phyloP scores from a whole-genome alignment of 495 filamentous ascomycete species.

The Cairneyella variabilis region DNA sequence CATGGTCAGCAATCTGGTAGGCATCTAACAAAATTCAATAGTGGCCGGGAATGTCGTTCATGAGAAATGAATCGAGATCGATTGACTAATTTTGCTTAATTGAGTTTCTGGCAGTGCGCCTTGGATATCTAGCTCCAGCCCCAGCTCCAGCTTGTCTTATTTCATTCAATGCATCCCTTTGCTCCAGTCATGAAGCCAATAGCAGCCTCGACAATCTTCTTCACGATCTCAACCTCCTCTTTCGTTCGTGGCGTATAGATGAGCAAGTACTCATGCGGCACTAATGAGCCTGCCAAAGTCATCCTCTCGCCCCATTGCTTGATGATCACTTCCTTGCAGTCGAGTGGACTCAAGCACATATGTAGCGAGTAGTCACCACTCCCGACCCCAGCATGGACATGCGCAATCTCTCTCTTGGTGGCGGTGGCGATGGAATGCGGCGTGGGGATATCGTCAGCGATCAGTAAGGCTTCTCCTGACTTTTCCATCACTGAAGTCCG shows the following conservation, averaged over 20 bases:
- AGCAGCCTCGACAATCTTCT: slow-evolving; percentile 18
- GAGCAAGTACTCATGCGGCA: slow-evolving; percentile 21
- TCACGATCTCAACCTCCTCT: slow-evolving; percentile 18
- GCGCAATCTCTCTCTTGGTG: slow-evolving; percentile 19
- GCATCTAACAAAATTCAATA: no score
- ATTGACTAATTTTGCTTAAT: no score
- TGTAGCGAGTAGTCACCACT: slow-evolving; percentile 16
- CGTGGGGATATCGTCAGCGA: slow-evolving; percentile 10
- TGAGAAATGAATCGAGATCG: no score
- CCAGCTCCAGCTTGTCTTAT: no score
- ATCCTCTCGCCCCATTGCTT: slow-evolving; percentile 23
- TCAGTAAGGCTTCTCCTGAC: slow-evolving; percentile 15
- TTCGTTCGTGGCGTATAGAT: slow-evolving; percentile 22
- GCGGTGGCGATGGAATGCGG: slow-evolving; percentile 15
- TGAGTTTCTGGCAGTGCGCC: no score
- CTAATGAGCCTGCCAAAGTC: slow-evolving; percentile 12
- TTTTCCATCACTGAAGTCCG: slow-evolving; percentile 19
- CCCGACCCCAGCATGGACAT: slow-evolving; percentile 11
- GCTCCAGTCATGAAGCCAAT: slow-evolving; percentile 18
- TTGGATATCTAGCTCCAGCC: no score
- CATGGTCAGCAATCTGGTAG: no score
- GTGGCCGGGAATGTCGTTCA: no score
- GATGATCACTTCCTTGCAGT: slow-evolving; percentile 21
- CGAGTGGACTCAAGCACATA: slow-evolving; percentile 14
- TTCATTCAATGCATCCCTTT: no score